These are phyloP conservation scores for Leccinum aurantiacum DNA, from an alignment of 768 basidiomycete species.

Conservation along the genomic window DNA sequence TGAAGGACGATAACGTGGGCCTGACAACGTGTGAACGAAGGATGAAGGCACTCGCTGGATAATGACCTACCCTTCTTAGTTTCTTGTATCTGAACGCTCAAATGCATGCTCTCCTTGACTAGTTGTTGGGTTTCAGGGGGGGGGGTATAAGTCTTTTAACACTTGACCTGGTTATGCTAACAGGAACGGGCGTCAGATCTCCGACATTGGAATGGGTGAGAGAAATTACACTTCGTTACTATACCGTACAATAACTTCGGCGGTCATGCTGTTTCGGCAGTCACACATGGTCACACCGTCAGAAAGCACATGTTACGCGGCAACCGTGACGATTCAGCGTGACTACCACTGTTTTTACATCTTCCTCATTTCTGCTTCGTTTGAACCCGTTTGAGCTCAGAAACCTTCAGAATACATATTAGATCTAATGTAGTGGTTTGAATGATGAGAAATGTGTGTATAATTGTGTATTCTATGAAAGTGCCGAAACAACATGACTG, in stretches of 20 bases:
- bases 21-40: conserved; percentile 36
- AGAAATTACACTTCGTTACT: conserved; percentile 60
- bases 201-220: neutral
- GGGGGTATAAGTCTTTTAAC: conserved; percentile 74
- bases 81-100: conserved; percentile 84
- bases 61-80: conserved; percentile 69
- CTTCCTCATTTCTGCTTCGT: too few species aligned
- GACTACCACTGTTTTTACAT: too few species aligned
- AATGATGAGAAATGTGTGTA: too few species aligned
- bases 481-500: too few species aligned
- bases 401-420: too few species aligned
- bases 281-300: too few species aligned
- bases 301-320: too few species aligned
- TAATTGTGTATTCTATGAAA: too few species aligned
- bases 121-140: conserved; percentile 60
- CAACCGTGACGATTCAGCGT: too few species aligned
- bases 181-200: neutral
- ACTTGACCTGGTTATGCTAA: conserved; percentile 71
- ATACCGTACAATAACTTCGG: conserved; percentile 26
- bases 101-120: conserved; percentile 70
- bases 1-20: conserved; percentile 90
- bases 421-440: too few species aligned
- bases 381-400: too few species aligned
- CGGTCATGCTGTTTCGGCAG: too few species aligned
- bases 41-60: neutral